Base-by-base conservation (phyloP, 768 basidiomycete genomes). In the Auricularia cornea region DNA sequence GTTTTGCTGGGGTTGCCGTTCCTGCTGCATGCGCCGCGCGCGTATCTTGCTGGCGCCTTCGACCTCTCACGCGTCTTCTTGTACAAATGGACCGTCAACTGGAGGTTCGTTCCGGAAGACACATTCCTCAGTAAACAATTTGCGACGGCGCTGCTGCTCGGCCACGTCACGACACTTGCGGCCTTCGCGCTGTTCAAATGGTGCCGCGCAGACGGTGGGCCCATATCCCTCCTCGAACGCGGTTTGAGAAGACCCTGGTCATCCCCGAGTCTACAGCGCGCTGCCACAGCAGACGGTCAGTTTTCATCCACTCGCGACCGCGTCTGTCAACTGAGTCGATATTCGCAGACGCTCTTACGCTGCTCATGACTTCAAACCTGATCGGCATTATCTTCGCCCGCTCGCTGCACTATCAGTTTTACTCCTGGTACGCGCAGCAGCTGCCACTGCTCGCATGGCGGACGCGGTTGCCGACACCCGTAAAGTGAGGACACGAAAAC, bases 41-140 rank as follows among this genome's bases (percentile, higher is more conserved):
- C 84, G 26, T 99, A 99, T 73, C 68, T 92, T 44, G 77, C 75
- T 28, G 81, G 82, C 23, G 89, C 97, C 2, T 99, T 96, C 72
- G 87, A 98, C 70, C 79, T 99, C 62, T 85, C 86, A 3, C 87
- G 97, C 16, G 81, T 87, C 8, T 99, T 99, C 76, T 75, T 97
- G 32, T 97, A 90, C 74, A 87, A 91, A 72, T 99, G 96, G 96
- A 98, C 96, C 0, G 94, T 98, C 62, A 99, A 98, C 71, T 99
- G 97, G 97, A 84, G 94, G 54, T 89, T 96, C 70, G 66, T 99
- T 2, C 77, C 81, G 30, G 90, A 94, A 71, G 77, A 83, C n/a
- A 78, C 78, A 4, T 98, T 98, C 75, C 75, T 92, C 57, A 87
- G 85, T 64, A 72, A 75, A 2, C 72, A 70, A 52, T 89, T 88